Conservation (phyloP, 139 green algal genomes). For the Nannochloris sp. region DNA sequence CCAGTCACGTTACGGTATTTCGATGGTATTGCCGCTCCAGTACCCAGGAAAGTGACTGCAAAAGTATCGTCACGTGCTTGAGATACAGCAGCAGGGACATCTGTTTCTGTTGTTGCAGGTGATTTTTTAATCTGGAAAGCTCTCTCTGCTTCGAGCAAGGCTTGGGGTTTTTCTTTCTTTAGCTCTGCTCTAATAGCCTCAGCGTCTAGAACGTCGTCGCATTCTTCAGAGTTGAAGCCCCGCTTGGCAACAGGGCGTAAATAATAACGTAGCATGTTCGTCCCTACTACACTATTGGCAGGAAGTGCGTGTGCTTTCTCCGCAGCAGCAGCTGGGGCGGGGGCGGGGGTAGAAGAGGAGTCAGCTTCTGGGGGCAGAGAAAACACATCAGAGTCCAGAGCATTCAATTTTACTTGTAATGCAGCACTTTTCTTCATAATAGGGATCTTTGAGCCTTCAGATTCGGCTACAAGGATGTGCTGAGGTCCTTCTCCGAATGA, state of each 20-base stretch:
- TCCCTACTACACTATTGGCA: not conserved
- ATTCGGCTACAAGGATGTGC: constrained; percentile 44
- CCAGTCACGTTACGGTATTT: constrained; percentile 94
- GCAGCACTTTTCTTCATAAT: constrained; percentile 12
- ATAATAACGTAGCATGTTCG: constrained; percentile 45
- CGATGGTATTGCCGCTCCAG: constrained; percentile 67
- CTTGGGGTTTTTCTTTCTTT: constrained; percentile 12
- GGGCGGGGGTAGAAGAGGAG: not conserved
- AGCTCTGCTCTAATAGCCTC: constrained; percentile 10
- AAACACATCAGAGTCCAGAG: constrained; percentile 60
- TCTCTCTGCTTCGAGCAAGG: not conserved
- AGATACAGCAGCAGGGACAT: constrained; percentile 4
- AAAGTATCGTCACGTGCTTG: constrained; percentile 13
- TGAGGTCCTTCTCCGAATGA: constrained; percentile 16
- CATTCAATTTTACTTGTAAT: constrained; percentile 65
- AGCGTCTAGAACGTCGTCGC: constrained; percentile 5
- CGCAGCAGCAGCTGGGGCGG: not conserved
- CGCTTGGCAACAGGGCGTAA: constrained; percentile 36
- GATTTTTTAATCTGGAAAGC: not conserved
- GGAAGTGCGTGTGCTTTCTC: not conserved
- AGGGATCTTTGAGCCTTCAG: not conserved
- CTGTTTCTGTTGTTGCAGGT: not conserved
- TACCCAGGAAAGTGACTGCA: constrained; percentile 54
- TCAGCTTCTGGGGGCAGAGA: constrained; percentile 23
- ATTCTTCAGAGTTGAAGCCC: constrained; percentile 36